These are phyloP conservation scores for Salisapilia sapeloensis DNA, from an alignment of 352 stramenopile genomes.

Conservation along the genomic window DNA sequence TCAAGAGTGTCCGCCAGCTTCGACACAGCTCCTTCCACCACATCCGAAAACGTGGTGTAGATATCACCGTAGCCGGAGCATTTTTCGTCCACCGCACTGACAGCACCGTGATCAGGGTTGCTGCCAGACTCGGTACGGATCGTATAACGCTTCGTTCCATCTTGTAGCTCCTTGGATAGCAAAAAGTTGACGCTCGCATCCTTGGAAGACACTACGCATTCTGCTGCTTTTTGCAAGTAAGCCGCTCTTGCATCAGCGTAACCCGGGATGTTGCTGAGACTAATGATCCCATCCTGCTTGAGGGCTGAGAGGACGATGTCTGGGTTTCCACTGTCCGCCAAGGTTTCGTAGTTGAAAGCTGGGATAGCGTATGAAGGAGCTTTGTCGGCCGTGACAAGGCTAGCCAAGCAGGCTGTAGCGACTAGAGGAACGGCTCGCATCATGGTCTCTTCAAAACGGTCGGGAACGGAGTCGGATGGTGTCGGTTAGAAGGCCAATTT, in stretches of 20 bases:
- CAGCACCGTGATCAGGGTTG: too few relatives aligned
- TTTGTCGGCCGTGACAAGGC: too few relatives aligned
- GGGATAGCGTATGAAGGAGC: conserved; percentile 24
- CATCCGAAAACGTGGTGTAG: conserved; percentile 20
- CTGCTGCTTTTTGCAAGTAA: conserved; percentile 27
- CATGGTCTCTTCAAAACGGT: too few relatives aligned
- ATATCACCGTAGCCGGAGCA: conserved; percentile 20
- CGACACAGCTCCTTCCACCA: conserved; percentile 27
- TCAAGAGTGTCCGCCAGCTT: conserved; percentile 23
- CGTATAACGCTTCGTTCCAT: conserved; percentile 51
- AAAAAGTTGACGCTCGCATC: conserved; percentile 16
- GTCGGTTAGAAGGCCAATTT: too few relatives aligned
- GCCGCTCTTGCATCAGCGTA: conserved; percentile 17
- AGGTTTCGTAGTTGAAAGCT: conserved; percentile 30
- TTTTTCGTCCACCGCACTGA: conserved; percentile 4
- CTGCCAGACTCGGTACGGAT: conserved; percentile 40
- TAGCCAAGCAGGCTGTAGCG: too few relatives aligned
- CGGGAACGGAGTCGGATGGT: too few relatives aligned
- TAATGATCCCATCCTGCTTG: conserved; percentile 49
- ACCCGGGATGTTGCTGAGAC: conserved; percentile 33
- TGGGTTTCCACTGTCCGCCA: conserved; percentile 13
- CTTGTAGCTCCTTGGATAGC: conserved; percentile 30
- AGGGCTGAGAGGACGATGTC: conserved; percentile 25
- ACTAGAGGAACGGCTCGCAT: too few relatives aligned
- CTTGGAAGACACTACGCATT: conserved; percentile 20